Conservation (phyloP, 2,329 filamentous ascomycete species). For the Chaetomiaceae sp. region DNA sequence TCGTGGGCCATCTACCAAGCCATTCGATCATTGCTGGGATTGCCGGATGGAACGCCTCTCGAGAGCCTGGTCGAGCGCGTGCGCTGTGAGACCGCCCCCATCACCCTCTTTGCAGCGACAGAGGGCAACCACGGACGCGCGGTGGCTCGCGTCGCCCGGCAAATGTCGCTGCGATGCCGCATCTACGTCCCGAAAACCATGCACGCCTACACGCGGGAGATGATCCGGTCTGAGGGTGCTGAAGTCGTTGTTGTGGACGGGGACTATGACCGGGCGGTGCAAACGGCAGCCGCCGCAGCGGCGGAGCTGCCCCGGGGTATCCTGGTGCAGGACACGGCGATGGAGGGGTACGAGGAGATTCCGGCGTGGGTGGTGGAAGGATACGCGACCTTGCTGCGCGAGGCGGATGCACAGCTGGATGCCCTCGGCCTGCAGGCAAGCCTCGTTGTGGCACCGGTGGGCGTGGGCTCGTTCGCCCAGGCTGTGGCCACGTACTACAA, state of each 20-base stretch:
- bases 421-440: conserved; percentile 37
- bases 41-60: conserved; percentile 27
- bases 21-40: conserved; percentile 41
- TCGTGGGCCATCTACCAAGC: conserved; percentile 67
- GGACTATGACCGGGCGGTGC: conserved; percentile 61
- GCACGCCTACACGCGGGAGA: conserved; percentile 45
- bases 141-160: conserved; percentile 61
- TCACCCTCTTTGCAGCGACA: conserved; percentile 39
- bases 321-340: conserved; percentile 65
- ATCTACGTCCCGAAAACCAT: conserved; percentile 63
- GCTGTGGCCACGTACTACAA: conserved; percentile 65
- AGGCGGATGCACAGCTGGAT: conserved; percentile 59
- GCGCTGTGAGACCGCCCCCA: no score
- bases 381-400: conserved; percentile 67
- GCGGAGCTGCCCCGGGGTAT: conserved; percentile 42
- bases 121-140: conserved; percentile 77
- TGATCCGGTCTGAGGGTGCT: conserved; percentile 61
- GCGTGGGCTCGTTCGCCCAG: conserved; percentile 69
- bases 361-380: conserved; percentile 74
- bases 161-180: conserved; percentile 50
- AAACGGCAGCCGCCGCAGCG: conserved; percentile 42
- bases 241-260: conserved; percentile 51
- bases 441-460: conserved; percentile 60
- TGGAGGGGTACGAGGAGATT: conserved; percentile 61
- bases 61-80: neutral